Base-by-base conservation (phyloP, 106 monocot genomes). In the Dendrobium chrysotoxum region DNA sequence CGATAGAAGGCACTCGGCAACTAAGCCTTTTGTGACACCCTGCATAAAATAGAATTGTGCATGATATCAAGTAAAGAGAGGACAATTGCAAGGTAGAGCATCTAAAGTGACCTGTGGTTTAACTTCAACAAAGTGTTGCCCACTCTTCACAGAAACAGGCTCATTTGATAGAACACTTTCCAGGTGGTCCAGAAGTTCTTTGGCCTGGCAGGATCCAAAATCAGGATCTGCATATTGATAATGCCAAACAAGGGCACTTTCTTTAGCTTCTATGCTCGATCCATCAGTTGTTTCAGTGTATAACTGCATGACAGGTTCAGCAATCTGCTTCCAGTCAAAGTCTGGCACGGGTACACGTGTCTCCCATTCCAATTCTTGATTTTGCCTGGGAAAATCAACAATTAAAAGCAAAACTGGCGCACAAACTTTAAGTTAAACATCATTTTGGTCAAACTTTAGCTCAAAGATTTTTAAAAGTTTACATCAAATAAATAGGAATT, bases 251-350 rank as follows among this genome's bases (percentile, higher is more conserved):
- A 90, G 71, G 1, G 90, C 90, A 64, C 85, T 87, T 80, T 90
- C 90, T 72, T 90, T 90, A 4, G 81, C 42, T 40, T 90, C 90
- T 9, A 90, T 85, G 53, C 64, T 39, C 17, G 90, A 90, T 64
- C 90, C 90, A 85, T 87, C 90, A 78, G 85, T 90, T 6, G 90
- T 65, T 45, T 90, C 90, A 13, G 90, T 90, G 73, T 90, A 90
- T 28, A 85, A 50, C 75, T 88, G 77, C 90, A 90, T 87, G 45
- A 90, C 87, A 41, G 87, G 90, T 67, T 90, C 83, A 0, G 87
- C 90, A 53, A 88, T 90, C 47, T 87, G 77, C 85, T 85, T 90
- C 90, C 90, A 90, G 10, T 68, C 81, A 64, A 87, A 83, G 54
- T 87, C 83, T 3, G 68, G 12, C 10, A 30, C 68, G 11, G 68